phyloP scores from a whole-genome alignment of 768 basidiomycete species.

The Russula compacta region DNA sequence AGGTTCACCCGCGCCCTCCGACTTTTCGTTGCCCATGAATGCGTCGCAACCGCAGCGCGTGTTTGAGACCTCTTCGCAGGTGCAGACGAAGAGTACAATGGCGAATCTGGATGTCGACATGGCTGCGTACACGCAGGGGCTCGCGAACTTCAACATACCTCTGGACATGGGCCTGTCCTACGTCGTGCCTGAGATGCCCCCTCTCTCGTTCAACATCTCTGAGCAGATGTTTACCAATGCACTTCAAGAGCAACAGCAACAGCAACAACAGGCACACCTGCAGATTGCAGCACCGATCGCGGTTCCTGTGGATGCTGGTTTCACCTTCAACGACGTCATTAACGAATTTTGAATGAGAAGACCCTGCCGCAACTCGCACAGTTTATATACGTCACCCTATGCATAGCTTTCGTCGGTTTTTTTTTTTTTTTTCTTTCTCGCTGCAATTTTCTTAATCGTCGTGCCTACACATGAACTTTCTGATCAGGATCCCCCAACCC shows the following conservation, averaged over 20 bases:
- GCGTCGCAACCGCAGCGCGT: constrained; percentile 14
- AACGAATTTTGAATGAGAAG: constrained; percentile 17
- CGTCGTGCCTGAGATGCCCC: constrained; percentile 9
- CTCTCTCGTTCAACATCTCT: constrained; percentile 11
- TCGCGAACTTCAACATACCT: constrained; percentile 13
- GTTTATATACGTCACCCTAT: not conserved
- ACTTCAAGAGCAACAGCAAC: not conserved
- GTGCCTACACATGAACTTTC: constrained; percentile 1
- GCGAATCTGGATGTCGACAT: constrained; percentile 6
- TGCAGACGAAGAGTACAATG: not conserved
- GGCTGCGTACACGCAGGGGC: constrained; percentile 16
- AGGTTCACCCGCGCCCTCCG: constrained; percentile 17
- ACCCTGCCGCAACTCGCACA: not conserved
- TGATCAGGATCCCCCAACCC: not conserved
- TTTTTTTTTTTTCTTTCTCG: not conserved
- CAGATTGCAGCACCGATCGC: constrained; percentile 7
- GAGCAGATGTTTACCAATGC: constrained; percentile 11
- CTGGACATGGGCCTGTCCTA: constrained; percentile 17
- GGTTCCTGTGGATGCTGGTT: constrained; percentile 2
- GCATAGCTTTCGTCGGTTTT: constrained; percentile 8
- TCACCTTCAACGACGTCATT: constrained; percentile 19
- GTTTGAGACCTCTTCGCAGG: constrained; percentile 4
- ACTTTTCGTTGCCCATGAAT: constrained; percentile 16
- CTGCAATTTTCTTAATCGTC: not conserved
- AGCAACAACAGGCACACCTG: constrained; percentile 1